Evolutionary conservation across 2,329 filamentous ascomycete genomes (phyloP).

Genomic region (Ceratocystis cubensis): DNA sequence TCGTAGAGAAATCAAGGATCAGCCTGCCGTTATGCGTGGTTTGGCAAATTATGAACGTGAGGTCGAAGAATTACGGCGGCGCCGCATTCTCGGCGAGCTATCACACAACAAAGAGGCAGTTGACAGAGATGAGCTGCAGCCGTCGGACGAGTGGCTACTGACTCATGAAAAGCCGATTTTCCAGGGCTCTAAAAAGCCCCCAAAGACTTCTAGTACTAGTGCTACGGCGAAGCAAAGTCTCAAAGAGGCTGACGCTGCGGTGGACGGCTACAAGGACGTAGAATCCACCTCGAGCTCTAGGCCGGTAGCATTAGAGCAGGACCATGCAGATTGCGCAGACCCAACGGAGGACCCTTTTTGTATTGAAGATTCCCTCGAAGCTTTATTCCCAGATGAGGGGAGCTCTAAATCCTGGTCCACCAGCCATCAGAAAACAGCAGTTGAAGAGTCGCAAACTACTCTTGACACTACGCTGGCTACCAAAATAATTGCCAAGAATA

Average conservation of each 20-base stretch:
- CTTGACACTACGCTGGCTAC: background rate
- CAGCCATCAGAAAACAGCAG: background rate
- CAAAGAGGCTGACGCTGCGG: background rate
- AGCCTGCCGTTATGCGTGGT: background rate
- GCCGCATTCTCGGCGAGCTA: background rate
- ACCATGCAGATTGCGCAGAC: no score
- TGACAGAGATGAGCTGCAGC: background rate
- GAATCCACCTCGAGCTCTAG: background rate
- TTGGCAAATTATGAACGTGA: background rate
- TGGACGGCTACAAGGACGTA: background rate
- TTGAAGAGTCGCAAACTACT: background rate
- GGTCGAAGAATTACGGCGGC: background rate
- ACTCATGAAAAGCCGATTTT: background rate
- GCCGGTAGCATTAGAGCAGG: background rate
- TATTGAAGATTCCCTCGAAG: background rate
- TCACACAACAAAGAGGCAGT: background rate
- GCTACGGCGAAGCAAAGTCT: background rate
- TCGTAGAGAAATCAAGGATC: background rate
- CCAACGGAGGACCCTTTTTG: no score
- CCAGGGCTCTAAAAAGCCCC: background rate
- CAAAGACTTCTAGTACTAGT: background rate
- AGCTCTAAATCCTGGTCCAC: background rate
- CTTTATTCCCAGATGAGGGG: background rate
- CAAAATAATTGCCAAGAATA: background rate
- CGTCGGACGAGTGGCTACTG: background rate